Evolutionary conservation across 2,329 filamentous ascomycete genomes (phyloP).

Genomic region (Aspergillus tamarii): DNA sequence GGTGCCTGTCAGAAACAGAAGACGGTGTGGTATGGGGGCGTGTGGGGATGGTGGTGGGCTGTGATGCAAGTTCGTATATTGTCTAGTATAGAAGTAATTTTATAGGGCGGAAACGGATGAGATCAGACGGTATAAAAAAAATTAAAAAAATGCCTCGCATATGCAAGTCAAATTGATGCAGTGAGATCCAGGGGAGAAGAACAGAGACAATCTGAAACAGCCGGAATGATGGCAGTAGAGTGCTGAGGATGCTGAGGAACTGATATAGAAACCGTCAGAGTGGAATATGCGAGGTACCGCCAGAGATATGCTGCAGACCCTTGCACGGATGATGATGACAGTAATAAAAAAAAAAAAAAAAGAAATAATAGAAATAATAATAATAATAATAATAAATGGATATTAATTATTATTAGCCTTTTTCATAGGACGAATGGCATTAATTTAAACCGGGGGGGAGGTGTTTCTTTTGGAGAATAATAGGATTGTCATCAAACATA

Average conservation of each 20-base stretch:
- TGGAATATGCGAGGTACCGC: slow-evolving; percentile 14
- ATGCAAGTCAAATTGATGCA: slow-evolving; percentile 17
- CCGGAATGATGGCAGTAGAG: slow-evolving; percentile 19
- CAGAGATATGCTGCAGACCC: slow-evolving; percentile 11
- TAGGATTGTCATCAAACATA: slow-evolving; percentile 8
- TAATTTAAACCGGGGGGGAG: not conserved
- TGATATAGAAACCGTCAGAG: slow-evolving; percentile 17
- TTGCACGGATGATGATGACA: not conserved
- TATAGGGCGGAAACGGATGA: slow-evolving; percentile 12
- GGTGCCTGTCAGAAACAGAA: slow-evolving; percentile 22
- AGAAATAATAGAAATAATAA: not conserved
- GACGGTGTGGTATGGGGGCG: slow-evolving; percentile 14
- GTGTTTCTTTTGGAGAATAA: not conserved
- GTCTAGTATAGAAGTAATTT: slow-evolving; percentile 12
- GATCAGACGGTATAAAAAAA: slow-evolving; percentile 17
- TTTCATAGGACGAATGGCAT: not conserved
- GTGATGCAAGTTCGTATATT: slow-evolving; percentile 19
- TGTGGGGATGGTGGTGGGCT: slow-evolving; percentile 25
- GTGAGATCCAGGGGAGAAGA: slow-evolving; percentile 15
- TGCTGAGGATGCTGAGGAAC: slow-evolving; percentile 8
- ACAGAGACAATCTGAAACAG: slow-evolving; percentile 19
- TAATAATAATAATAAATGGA: not conserved
- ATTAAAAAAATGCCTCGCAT: slow-evolving; percentile 19
- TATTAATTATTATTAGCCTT: slow-evolving; percentile 1
- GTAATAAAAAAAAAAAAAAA: not conserved